phyloP scores from a whole-genome alignment of 371 early-diverging fungal species.

The Mortierella sp. region DNA sequence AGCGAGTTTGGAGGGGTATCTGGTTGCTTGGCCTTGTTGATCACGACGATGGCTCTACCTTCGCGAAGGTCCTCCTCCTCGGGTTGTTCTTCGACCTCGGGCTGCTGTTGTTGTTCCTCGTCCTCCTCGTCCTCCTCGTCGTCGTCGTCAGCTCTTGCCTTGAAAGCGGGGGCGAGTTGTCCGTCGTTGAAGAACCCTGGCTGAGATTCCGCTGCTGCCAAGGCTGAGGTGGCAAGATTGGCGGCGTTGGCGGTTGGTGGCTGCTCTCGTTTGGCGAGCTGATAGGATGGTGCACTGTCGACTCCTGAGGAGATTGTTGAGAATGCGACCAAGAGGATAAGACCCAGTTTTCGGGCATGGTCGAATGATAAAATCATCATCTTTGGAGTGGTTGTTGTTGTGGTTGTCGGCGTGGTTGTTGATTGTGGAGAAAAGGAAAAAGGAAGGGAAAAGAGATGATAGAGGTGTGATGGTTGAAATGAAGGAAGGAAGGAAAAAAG shows the following conservation, averaged over 20 bases:
- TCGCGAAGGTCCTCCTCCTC: not conserved
- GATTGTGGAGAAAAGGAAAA: too few relatives aligned
- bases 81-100: not conserved
- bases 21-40: conserved; percentile 27
- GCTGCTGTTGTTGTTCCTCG: not conserved
- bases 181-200: not conserved
- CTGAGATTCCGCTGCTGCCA: not conserved
- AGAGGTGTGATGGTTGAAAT: not conserved
- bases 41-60: not conserved
- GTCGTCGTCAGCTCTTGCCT: not conserved
- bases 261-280: not conserved
- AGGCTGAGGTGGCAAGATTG: not conserved
- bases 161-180: not conserved
- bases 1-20: conserved; percentile 29
- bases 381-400: not conserved
- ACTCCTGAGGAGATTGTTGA: not conserved
- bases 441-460: not conserved
- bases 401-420: not conserved
- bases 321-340: not conserved
- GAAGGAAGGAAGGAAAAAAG: not conserved
- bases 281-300: not conserved
- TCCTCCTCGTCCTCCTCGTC: not conserved
- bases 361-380: not conserved
- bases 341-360: not conserved
- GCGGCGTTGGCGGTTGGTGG: not conserved